Base-by-base conservation (phyloP, 768 basidiomycete genomes). In the Suillus brevipes region DNA sequence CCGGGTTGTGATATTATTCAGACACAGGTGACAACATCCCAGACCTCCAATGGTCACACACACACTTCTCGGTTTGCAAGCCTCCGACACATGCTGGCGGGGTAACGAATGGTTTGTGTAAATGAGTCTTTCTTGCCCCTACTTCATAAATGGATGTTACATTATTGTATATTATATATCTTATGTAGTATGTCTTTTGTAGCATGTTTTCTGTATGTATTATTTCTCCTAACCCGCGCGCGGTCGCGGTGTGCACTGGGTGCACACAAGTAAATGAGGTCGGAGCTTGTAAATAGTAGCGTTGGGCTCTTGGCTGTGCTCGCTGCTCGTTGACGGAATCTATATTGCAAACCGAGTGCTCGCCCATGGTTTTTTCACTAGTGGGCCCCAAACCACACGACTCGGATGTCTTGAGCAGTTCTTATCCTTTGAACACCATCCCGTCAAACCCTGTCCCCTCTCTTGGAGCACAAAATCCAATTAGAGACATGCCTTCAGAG, bases 21-120 rank as follows among this genome's bases (percentile, higher is more conserved):
- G 66, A 62, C 68, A 52, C 69, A 57, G 18, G 36, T 67, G 40
- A 31, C 38, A 37, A 53, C 65, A 60, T 66, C 71, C 66, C 14
- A 25, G 16, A 64, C 67, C 47, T 40, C 12, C 49, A 23, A 45
- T 28, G 20, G 40, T 56, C 60, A 40, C 34, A 49, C 64, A 68
- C 53, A 60, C 72, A 36, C 62, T 55, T 63, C 75, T 68, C 71
- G 72, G 75, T 36, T 76, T 23, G 70, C 52, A 56, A 65, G 63
- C 45, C 63, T 74, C 43, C 66, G 67, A 52, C 66, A 76, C 68
- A 61, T 12, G 66, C 64, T 31, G 72, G 69, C 38, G 67, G 66
- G 20, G 68, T 75, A 31, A n/a, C 74, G 62, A 67, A 65, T 69
- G 71, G 64, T 67, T 68, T 34, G 66, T 66, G 34, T 58, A 10